phyloP scores from a whole-genome alignment of 1,284 basidiomycete genomes.

The Somion occarium region DNA sequence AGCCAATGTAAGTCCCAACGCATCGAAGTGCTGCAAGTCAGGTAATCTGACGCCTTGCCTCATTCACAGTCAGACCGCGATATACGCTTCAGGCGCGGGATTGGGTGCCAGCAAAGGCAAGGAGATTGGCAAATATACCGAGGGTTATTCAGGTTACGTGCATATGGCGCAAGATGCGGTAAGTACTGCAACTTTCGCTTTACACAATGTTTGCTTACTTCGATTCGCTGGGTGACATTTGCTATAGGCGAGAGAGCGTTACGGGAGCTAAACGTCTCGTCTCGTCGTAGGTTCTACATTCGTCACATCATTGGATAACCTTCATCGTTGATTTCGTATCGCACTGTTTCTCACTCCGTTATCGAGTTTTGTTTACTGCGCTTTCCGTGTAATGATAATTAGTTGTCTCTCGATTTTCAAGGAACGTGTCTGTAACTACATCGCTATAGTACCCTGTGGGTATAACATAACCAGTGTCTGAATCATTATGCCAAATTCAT shows the following conservation, averaged over 20 bases:
- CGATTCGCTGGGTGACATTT: not conserved
- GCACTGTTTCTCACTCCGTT: not conserved
- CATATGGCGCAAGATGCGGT: conserved; percentile 67
- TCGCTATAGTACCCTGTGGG: not conserved
- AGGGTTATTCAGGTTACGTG: conserved; percentile 68
- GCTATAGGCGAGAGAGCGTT: conserved; percentile 16
- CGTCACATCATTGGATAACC: not conserved
- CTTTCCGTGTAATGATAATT: not conserved
- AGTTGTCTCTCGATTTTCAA: not conserved
- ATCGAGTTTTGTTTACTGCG: not conserved
- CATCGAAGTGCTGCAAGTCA: not conserved
- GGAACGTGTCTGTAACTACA: not conserved
- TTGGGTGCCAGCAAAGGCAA: conserved; percentile 85
- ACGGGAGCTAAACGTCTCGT: conserved; percentile 12
- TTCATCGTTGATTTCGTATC: not conserved
- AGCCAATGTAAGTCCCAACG: conserved; percentile 63
- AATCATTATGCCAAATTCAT: not conserved
- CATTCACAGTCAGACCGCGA: conserved; percentile 60
- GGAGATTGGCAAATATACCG: conserved; percentile 73
- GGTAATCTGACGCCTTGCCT: not conserved
- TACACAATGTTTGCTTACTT: not conserved
- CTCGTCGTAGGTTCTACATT: too few relatives aligned
- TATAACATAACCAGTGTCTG: conserved; percentile 1
- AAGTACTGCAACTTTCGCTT: conserved; percentile 14
- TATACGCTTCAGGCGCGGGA: conserved; percentile 84